Base-by-base conservation (phyloP, 2,329 filamentous ascomycete species). In the Botryotinia globosa region DNA sequence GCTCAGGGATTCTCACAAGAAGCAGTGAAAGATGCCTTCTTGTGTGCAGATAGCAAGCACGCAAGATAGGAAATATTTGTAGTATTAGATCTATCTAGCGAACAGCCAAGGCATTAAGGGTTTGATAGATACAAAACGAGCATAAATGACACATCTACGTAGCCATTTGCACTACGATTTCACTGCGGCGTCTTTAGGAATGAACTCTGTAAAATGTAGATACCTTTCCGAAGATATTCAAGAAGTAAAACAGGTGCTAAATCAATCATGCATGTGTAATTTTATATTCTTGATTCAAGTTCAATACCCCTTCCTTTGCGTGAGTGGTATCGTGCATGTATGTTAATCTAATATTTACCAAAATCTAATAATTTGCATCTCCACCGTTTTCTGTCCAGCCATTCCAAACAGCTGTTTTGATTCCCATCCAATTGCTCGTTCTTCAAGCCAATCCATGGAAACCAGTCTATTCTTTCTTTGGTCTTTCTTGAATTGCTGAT, bases 381-480 rank as follows among this genome's bases (percentile, higher is more conserved):
- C 64, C 65, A 42, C 62, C 44, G 8, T 64, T 20, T 32, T 45
- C 18, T 29, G 14, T 4, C 7, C 45, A 39, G 48, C 45, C 9
- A 9, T 22, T 42, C 2, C n/a, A 18, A 18, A 16, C 14, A 56
- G 51, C 51, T 1, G n/a, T 56, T 56, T 29, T 56, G 25, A 25
- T 32, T 48, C 34, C 34, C 51, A 42, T 56, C 45, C 34, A 9
- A 56, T 42, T 42, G 48, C 48, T 8, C 32, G n/a, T 62, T 16
- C 32, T 62, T 18, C 59, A 62, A 25, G 34, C 25, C 34, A n/a
- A 39, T 62, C 34, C 22, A 62, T 4, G n/a, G 16, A 56, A 6
- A 56, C 25, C 22, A 25, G 42, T 72, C 67, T 80, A 79, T 74
- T 80, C 79, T 62, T 78, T 80, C 75, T 81, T 81, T 32, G 77